A percentile compares a stretch with the other conserved stretches of the same genome.
phyloP scores from a whole-genome alignment of 192 early-diverging fungal species.

The Chytriomyces hyalinus region DNA sequence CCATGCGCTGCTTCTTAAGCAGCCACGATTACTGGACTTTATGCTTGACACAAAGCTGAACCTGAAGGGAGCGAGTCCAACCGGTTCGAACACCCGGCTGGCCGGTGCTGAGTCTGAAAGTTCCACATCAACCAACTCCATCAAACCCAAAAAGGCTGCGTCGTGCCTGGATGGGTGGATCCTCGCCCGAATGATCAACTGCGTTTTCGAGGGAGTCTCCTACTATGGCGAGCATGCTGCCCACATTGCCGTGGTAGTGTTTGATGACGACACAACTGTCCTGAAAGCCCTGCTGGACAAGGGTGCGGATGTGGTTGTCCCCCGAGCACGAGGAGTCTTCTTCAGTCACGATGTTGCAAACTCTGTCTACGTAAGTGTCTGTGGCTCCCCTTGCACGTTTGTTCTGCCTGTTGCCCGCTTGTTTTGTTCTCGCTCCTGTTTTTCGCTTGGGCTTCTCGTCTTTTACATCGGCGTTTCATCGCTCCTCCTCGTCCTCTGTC shows the following conservation, averaged over 20 bases:
- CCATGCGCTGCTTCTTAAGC: slow-evolving; percentile 22
- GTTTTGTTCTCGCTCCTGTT: neutral
- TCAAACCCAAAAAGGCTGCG: too few relatives aligned
- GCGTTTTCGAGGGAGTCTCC: slow-evolving; percentile 19
- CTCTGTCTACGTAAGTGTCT: slow-evolving; percentile 22
- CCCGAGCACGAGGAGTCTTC: slow-evolving; percentile 29
- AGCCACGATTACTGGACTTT: slow-evolving; percentile 8
- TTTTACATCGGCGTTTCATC: neutral
- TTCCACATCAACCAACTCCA: too few relatives aligned
- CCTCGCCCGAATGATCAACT: slow-evolving; percentile 21
- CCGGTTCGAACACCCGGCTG: too few relatives aligned
- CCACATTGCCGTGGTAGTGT: slow-evolving; percentile 30
- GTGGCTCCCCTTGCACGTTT: too few relatives aligned
- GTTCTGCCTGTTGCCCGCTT: neutral
- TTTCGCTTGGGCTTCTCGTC: neutral
- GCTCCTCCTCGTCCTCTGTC: neutral
- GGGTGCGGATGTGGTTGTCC: slow-evolving; percentile 28
- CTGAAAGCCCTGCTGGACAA: slow-evolving; percentile 24
- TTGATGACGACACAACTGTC: slow-evolving; percentile 22
- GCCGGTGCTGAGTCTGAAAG: too few relatives aligned
- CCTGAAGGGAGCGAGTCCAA: too few relatives aligned
- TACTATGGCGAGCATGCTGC: slow-evolving; percentile 38
- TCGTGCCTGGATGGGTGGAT: too few relatives aligned
- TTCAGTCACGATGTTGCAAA: slow-evolving; percentile 7
- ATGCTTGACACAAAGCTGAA: neutral